These are phyloP conservation scores for Mrakia gelida DNA, from an alignment of 768 basidiomycete genomes.

Conservation along the genomic window DNA sequence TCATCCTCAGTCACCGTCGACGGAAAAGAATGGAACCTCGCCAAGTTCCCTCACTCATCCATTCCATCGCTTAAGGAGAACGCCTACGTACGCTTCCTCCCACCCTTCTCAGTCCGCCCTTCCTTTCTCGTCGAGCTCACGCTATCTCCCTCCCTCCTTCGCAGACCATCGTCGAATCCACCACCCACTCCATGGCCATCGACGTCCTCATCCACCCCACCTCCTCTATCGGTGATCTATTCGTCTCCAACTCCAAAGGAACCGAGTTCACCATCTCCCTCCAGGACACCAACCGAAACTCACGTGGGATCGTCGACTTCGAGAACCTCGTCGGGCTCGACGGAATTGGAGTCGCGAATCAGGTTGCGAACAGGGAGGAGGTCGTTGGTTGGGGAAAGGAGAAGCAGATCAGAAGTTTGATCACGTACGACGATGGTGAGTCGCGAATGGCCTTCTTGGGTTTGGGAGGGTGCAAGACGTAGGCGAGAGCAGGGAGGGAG, in stretches of 20 bases:
- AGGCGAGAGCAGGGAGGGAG: too few relatives aligned
- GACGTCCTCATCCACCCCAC: slow-evolving; percentile 71
- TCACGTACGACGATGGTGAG: slow-evolving; percentile 84
- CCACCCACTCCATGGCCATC: slow-evolving; percentile 86
- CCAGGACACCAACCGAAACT: slow-evolving; percentile 87
- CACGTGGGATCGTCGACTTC: slow-evolving; percentile 83
- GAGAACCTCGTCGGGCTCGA: slow-evolving; percentile 77
- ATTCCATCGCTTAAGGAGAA: slow-evolving; percentile 76
- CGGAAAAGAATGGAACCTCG: slow-evolving; percentile 76
- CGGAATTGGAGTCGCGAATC: slow-evolving; percentile 86
- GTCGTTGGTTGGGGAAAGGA: slow-evolving; percentile 64
- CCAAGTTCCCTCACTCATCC: slow-evolving; percentile 86
- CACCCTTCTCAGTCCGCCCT: neutral
- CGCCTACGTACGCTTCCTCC: slow-evolving; percentile 36
- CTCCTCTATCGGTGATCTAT: slow-evolving; percentile 74
- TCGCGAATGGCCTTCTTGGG: neutral
- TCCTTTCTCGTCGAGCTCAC: neutral
- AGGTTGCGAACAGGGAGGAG: slow-evolving; percentile 75
- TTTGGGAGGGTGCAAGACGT: neutral
- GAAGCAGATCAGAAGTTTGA: slow-evolving; percentile 71
- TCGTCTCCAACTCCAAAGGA: slow-evolving; percentile 92
- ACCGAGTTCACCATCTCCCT: slow-evolving; percentile 90
- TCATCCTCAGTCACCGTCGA: slow-evolving; percentile 62
- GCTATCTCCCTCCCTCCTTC: slow-evolving; percentile 45
- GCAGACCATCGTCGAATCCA: slow-evolving; percentile 93